Conservation (phyloP, 768 basidiomycete genomes). For the Dentipellis sp. region DNA sequence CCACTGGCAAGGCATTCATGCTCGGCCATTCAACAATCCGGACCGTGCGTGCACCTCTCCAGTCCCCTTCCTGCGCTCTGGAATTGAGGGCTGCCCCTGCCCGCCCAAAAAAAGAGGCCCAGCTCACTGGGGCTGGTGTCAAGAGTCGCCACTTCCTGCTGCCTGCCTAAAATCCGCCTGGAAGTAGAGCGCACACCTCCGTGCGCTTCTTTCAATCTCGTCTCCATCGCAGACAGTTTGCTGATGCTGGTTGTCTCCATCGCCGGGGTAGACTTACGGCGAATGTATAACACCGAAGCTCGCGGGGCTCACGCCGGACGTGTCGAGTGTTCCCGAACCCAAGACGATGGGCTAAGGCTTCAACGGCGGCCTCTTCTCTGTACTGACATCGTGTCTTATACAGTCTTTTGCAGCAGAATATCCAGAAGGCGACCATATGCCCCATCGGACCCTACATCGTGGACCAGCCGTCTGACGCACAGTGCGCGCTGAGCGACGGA, state of each 20-base stretch:
- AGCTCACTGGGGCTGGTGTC: too few relatives aligned
- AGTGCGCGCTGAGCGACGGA: too few relatives aligned
- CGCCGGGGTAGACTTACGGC: slow-evolving; percentile 33
- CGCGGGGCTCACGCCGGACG: slow-evolving; percentile 33
- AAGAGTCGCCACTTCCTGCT: too few relatives aligned
- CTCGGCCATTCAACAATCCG: too few relatives aligned
- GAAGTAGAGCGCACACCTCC: too few relatives aligned
- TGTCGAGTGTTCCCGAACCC: slow-evolving; percentile 28
- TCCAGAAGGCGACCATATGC: too few relatives aligned
- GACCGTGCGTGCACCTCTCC: too few relatives aligned
- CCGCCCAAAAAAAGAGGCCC: too few relatives aligned
- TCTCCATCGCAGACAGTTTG: not conserved
- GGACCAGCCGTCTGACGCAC: slow-evolving; percentile 47
- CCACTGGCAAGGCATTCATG: too few relatives aligned
- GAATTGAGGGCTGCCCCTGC: too few relatives aligned
- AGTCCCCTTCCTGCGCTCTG: too few relatives aligned
- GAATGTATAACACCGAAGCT: slow-evolving; percentile 41
- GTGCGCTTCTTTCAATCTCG: not conserved
- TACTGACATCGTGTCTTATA: slow-evolving; percentile 59
- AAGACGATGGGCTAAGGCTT: slow-evolving; percentile 50
- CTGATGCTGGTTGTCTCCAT: not conserved
- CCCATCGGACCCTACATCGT: slow-evolving; percentile 55
- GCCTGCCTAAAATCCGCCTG: too few relatives aligned
- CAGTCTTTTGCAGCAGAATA: slow-evolving; percentile 37
- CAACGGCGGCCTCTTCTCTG: slow-evolving; percentile 59